Conservation (phyloP, 2,329 filamentous ascomycete species). For the Cladosporium sp. region DNA sequence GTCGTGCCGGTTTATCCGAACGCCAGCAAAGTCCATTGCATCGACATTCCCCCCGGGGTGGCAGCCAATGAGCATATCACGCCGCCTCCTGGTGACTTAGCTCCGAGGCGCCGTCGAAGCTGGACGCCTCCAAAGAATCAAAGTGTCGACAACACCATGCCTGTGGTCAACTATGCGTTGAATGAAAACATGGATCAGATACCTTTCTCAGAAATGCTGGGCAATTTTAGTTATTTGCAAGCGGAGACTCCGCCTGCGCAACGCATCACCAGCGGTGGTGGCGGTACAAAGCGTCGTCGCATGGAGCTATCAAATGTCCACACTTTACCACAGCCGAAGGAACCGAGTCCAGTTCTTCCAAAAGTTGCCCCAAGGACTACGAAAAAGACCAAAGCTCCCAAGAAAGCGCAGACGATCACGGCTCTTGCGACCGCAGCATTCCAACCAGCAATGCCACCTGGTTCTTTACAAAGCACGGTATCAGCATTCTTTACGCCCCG, state of each 20-base stretch:
- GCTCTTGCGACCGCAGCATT: constrained; percentile 72
- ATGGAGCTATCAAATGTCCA: constrained; percentile 15
- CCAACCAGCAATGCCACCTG: constrained; percentile 33
- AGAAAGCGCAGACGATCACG: constrained; percentile 73
- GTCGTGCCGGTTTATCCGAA: background rate
- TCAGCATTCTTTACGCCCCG: constrained; percentile 43
- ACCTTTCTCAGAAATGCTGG: constrained; percentile 1
- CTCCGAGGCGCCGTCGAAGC: constrained; percentile 12
- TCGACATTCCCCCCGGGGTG: background rate
- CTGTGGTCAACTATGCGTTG: background rate
- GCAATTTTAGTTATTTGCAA: constrained; percentile 3
- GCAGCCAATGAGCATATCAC: background rate
- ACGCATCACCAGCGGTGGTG: constrained; percentile 3
- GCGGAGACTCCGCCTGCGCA: background rate
- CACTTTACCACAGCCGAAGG: background rate
- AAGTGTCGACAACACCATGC: background rate
- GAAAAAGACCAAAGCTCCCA: constrained; percentile 52
- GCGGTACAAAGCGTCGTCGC: constrained; percentile 16
- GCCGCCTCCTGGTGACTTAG: background rate
- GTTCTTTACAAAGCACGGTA: constrained; percentile 27
- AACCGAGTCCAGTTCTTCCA: constrained; percentile 1
- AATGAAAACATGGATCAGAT: background rate
- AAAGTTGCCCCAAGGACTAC: constrained; percentile 25
- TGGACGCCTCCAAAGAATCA: constrained; percentile 15
- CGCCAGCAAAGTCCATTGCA: too few relatives aligned